Evolutionary conservation across 1,284 basidiomycete species (phyloP).

Genomic region (Sporisorium iseilematis-ciliati): DNA sequence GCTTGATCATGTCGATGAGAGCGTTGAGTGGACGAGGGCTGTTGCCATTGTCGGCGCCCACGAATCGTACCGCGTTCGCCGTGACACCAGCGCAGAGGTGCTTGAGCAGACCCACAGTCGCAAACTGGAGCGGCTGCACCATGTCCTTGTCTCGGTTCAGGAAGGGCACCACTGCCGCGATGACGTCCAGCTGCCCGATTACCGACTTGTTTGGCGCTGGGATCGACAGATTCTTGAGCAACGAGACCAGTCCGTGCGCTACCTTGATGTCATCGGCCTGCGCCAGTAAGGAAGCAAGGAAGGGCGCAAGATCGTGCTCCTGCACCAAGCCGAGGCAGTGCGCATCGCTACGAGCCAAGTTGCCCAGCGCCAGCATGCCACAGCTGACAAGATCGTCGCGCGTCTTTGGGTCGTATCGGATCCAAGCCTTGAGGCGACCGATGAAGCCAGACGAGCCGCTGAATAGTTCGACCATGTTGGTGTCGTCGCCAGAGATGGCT

Average conservation of each 20-base stretch:
- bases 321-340: conserved; percentile 60
- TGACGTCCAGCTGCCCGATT: conserved; percentile 45
- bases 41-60: conserved; percentile 68
- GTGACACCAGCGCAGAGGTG: conserved; percentile 79
- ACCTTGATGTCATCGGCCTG: conserved; percentile 56
- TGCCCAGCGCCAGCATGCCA: conserved; percentile 83
- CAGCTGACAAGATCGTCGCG: conserved; percentile 85
- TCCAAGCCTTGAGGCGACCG: conserved; percentile 81
- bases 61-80: conserved; percentile 75
- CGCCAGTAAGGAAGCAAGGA: conserved; percentile 46
- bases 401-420: conserved; percentile 70
- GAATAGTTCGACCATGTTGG: conserved; percentile 79
- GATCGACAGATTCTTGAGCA: conserved; percentile 64
- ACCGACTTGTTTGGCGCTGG: conserved; percentile 54
- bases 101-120: conserved; percentile 87
- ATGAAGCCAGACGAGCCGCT: conserved; percentile 73
- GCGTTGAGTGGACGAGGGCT: conserved; percentile 73
- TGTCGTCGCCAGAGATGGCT: conserved; percentile 83
- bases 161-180: conserved; percentile 30
- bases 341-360: conserved; percentile 75
- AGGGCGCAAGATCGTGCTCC: conserved; percentile 49
- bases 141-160: conserved; percentile 54
- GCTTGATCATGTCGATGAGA: conserved; percentile 80
- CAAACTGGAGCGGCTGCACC: conserved; percentile 79
- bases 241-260: conserved; percentile 54